Conservation (phyloP, 2,329 filamentous ascomycete genomes). For the Coniochaeta ligniaria region DNA sequence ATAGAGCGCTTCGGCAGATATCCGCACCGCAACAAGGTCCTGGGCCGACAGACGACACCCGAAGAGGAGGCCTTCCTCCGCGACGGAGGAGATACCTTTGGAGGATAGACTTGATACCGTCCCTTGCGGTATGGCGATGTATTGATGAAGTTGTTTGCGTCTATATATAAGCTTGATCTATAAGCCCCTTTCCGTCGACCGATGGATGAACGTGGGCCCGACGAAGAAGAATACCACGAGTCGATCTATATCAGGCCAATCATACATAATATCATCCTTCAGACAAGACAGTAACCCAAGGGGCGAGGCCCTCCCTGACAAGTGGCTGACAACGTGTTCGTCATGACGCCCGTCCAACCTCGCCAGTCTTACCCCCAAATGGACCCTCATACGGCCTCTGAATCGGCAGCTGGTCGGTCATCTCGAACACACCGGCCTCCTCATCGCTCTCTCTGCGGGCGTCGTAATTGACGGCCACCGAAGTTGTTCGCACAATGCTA, state of each 20-base stretch:
- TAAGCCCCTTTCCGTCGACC: not conserved
- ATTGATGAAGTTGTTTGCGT: not conserved
- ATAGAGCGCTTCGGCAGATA: constrained; percentile 39
- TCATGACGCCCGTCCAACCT: not conserved
- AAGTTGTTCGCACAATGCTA: constrained; percentile 3
- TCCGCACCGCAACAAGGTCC: constrained; percentile 36
- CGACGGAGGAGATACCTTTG: constrained; percentile 16
- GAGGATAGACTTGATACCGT: not conserved
- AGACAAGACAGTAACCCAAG: not conserved
- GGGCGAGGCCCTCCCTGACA: not conserved
- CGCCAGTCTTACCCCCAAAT: not conserved
- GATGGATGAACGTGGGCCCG: not conserved
- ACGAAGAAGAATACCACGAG: not conserved
- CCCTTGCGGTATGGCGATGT: not conserved
- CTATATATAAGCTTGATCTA: not conserved
- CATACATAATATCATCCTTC: not conserved
- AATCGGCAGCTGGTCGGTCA: not conserved
- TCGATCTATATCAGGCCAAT: not conserved
- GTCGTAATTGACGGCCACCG: constrained; percentile 5
- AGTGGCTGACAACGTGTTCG: not conserved
- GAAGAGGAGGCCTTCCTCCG: constrained; percentile 35
- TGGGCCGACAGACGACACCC: constrained; percentile 30
- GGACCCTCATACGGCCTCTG: not conserved
- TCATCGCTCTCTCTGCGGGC: not conserved
- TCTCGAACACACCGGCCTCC: not conserved